A percentile compares a stretch with the other conserved stretches of the same genome.
Evolutionary conservation across 305 asterid genomes (phyloP).

Genomic region (Ajuga reptans): DNA sequence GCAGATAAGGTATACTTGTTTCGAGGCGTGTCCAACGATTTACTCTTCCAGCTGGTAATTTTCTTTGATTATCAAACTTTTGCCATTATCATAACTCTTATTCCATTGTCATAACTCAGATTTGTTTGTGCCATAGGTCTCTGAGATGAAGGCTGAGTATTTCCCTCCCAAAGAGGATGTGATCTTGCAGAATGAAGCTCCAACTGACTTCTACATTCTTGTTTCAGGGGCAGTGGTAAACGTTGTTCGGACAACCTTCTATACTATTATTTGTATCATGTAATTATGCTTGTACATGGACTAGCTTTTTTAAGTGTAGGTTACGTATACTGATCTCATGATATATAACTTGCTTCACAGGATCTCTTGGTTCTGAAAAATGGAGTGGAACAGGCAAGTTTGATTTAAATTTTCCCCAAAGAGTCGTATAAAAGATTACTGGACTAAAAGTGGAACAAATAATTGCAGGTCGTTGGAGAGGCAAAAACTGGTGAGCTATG

Average conservation of each 20-base stretch:
- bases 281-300: not conserved
- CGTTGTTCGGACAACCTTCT: not conserved
- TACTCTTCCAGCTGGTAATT: slow-evolving; percentile 81
- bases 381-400: slow-evolving; percentile 53
- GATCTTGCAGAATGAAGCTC: slow-evolving; percentile 83
- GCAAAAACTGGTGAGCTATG: slow-evolving; percentile 71
- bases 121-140: slow-evolving; percentile 41
- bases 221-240: slow-evolving; percentile 77
- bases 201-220: slow-evolving; percentile 71
- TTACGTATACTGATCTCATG: not conserved
- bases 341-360: slow-evolving; percentile 35
- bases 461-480: slow-evolving; percentile 58
- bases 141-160: slow-evolving; percentile 91
- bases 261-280: not conserved
- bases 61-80: not conserved
- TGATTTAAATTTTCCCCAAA: not conserved
- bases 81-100: too few relatives aligned
- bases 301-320: not conserved
- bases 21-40: slow-evolving; percentile 68
- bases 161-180: slow-evolving; percentile 87
- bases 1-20: slow-evolving; percentile 66
- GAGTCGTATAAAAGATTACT: not conserved
- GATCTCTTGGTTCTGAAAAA: slow-evolving; percentile 53
- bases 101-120: not conserved
- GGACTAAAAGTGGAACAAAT: slow-evolving; percentile 15